These are phyloP conservation scores for Penicillium malachiteum DNA, from an alignment of 495 filamentous ascomycete genomes.

Conservation along the genomic window DNA sequence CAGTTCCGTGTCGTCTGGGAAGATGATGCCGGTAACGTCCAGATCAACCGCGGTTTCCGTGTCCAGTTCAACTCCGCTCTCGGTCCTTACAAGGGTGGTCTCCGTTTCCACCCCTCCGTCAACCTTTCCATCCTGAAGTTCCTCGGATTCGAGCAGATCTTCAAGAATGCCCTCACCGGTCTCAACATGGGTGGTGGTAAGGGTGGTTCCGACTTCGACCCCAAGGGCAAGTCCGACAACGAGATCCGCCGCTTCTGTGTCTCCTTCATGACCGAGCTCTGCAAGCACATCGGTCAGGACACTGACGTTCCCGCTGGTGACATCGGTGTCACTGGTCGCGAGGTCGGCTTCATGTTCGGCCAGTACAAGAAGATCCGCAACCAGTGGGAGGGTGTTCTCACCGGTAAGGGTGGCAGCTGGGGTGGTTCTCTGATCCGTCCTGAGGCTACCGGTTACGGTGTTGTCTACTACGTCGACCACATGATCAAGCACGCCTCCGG, in stretches of 20 bases:
- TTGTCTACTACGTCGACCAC: slow-evolving; percentile 96
- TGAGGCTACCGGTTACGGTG: slow-evolving; percentile 95
- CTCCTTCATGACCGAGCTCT: slow-evolving; percentile 92
- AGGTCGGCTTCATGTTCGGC: slow-evolving; percentile 95
- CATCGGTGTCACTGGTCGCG: slow-evolving; percentile 92
- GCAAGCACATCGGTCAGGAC: slow-evolving; percentile 92
- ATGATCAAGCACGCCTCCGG: slow-evolving; percentile 85
- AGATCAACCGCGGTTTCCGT: slow-evolving; percentile 95
- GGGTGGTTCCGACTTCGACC: slow-evolving; percentile 98
- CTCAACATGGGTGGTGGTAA: slow-evolving; percentile 98
- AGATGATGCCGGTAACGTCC: slow-evolving; percentile 77
- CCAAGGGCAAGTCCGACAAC: slow-evolving; percentile 95
- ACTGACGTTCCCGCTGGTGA: slow-evolving; percentile 89
- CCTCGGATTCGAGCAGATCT: slow-evolving; percentile 98
- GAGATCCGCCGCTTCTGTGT: slow-evolving; percentile 98
- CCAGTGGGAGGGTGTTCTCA: slow-evolving; percentile 92
- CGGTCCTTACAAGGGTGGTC: slow-evolving; percentile 96
- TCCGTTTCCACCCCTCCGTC: slow-evolving; percentile 93
- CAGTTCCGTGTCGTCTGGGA: slow-evolving; percentile 98
- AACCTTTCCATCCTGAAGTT: slow-evolving; percentile 98
- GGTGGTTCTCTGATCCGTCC: slow-evolving; percentile 93
- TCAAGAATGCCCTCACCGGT: slow-evolving; percentile 99
- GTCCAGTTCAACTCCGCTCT: slow-evolving; percentile 99
- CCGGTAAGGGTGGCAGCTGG: slow-evolving; percentile 91
- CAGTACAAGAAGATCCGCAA: slow-evolving; percentile 87